Conservation (phyloP, 306 rosid species). For the Corylus americana region DNA sequence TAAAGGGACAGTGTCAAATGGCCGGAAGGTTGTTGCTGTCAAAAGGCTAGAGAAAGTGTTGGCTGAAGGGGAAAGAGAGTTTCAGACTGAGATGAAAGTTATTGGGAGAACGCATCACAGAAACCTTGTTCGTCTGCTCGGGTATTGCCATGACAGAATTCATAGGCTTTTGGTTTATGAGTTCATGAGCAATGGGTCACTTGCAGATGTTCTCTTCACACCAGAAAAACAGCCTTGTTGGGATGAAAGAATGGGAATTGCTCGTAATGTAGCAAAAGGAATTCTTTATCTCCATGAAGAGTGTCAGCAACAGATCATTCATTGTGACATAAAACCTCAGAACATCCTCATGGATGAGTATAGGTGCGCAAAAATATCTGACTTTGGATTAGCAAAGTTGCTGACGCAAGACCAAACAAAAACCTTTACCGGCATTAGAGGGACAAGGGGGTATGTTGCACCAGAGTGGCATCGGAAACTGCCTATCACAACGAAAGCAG, state of each 20-base stretch:
- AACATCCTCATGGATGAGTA: not conserved
- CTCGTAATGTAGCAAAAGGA: not conserved
- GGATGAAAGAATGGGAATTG: not conserved
- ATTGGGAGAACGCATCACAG: not conserved
- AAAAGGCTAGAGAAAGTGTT: conserved; percentile 17
- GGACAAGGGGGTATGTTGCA: not conserved
- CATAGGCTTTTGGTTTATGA: conserved; percentile 26
- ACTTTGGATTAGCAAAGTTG: not conserved
- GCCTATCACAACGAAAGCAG: not conserved
- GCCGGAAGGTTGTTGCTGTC: conserved; percentile 22
- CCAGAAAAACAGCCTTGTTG: not conserved
- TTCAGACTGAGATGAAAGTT: not conserved
- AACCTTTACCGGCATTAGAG: not conserved
- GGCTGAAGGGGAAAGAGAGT: conserved; percentile 16
- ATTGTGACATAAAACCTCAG: not conserved
- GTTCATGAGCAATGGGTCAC: not conserved
- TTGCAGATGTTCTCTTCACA: not conserved
- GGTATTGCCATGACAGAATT: conserved; percentile 15
- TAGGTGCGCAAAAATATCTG: not conserved
- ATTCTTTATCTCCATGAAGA: not conserved
- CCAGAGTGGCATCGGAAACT: not conserved
- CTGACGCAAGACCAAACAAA: not conserved
- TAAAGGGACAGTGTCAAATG: conserved; percentile 8
- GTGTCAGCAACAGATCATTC: not conserved
- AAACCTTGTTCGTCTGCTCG: conserved; percentile 27